Percentiles rank a stretch among this genome's conserved stretches.
Evolutionary conservation across 2,329 filamentous ascomycete genomes (phyloP).

Genomic region (Pseudogymnoascus sp.): DNA sequence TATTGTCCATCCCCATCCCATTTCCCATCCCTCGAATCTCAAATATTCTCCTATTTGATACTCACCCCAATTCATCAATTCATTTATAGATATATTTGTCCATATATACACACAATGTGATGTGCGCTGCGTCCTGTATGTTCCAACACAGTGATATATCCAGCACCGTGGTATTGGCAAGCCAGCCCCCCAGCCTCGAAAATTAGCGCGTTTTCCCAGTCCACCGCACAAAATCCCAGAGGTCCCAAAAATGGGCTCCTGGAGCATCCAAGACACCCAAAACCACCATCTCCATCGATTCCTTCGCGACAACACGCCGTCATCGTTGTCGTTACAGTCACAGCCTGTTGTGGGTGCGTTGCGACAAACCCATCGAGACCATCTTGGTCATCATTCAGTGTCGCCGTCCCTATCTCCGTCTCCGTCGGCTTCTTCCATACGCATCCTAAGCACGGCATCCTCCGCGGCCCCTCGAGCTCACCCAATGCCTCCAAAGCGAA

Average conservation of each 20-base stretch:
- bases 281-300: slow-evolving; percentile 4
- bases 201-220: slow-evolving; percentile 8
- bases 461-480: slow-evolving; percentile 10
- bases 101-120: neutral
- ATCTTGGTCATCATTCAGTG: neutral
- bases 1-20: neutral
- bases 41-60: neutral
- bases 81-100: neutral
- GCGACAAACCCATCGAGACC: neutral
- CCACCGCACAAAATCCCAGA: neutral
- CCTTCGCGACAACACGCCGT: neutral
- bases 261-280: neutral
- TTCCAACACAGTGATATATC: neutral
- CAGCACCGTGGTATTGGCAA: neutral
- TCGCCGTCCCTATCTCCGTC: slow-evolving; percentile 6
- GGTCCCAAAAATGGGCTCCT: slow-evolving; percentile 3
- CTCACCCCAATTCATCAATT: neutral
- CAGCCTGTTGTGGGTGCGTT: neutral
- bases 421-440: slow-evolving; percentile 20
- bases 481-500: slow-evolving; percentile 23
- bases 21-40: neutral
- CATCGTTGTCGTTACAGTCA: neutral
- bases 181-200: slow-evolving; percentile 1
- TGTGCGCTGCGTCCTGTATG: neutral
- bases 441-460: slow-evolving; percentile 16